phyloP scores from a whole-genome alignment of 2,329 filamentous ascomycete genomes.

The Epichloe coenophiala region DNA sequence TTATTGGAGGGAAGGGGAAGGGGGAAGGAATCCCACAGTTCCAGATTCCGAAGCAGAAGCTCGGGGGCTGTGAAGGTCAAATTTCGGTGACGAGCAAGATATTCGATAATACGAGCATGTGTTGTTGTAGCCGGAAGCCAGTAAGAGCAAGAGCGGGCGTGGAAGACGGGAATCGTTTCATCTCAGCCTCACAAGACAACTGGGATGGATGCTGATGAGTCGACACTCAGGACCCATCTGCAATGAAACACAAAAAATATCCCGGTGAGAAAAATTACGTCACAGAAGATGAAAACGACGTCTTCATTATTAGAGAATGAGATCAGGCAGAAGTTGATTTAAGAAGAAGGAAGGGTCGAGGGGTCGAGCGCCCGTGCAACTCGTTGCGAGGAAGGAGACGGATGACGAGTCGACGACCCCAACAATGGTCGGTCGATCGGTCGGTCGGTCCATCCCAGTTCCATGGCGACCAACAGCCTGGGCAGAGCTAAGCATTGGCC shows the following conservation, averaged over 20 bases:
- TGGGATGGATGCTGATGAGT: slow-evolving; percentile 6
- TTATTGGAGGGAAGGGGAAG: slow-evolving; percentile 1
- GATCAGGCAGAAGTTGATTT: neutral
- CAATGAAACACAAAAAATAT: slow-evolving; percentile 9
- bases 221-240: slow-evolving; percentile 12
- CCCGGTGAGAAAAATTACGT: slow-evolving; percentile 3
- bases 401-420: slow-evolving; percentile 3
- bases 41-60: neutral
- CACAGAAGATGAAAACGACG: slow-evolving; percentile 4
- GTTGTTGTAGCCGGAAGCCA: neutral
- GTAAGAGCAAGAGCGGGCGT: neutral
- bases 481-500: slow-evolving; percentile 5
- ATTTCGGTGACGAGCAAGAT: neutral
- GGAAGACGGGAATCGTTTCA: neutral
- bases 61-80: slow-evolving; percentile 7
- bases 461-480: slow-evolving; percentile 6
- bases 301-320: slow-evolving; percentile 1
- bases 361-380: neutral
- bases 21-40: neutral
- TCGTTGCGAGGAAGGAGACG: neutral
- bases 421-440: too few species aligned
- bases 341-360: neutral
- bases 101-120: slow-evolving; percentile 2
- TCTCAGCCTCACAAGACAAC: slow-evolving; percentile 9
- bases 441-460: neutral